Base-by-base conservation (phyloP, 75 land plant species). In the Pinus tabuliformis region DNA sequence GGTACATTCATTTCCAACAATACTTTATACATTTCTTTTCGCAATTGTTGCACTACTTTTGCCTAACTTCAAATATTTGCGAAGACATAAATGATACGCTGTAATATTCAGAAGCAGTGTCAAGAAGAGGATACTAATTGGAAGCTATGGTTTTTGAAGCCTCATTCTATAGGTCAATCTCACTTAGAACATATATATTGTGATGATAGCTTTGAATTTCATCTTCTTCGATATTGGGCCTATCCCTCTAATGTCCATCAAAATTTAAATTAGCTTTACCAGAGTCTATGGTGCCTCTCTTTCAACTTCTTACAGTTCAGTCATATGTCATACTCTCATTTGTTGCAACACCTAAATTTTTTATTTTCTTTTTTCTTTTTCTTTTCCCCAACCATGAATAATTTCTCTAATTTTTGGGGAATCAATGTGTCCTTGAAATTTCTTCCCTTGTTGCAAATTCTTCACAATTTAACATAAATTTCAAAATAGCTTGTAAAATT, bases 401-500 rank as follows among this genome's bases (percentile, higher is more conserved):
- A 58, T 77, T 33, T 76, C 49, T 49, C 52, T 49, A 7, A 73
- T 57, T 59, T 16, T 62, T 20, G 62, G 54, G 22, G 76, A 22
- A 79, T 54, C 57, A 79, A 75, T n/a, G 81, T 42, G 33, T 39
- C 76, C 70, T 75, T 79, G 79, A 75, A 79, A 37, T 79, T 63
- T 49, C 58, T 58, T 14, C 81, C 81, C 81, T 78, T 79, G 68
- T 68, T 68, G 36, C 71, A 68, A 37, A 42, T 12, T 20, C 3
- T 68, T 3, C 79, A 54, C 91, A 95, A 28, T 65, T 72, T 59
- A 80, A 72, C 78, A 94, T 66, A 71, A 89, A 85, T 75, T 85
- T 92, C 62, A 94, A 86, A 72, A 97, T 81, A 33, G 90, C 79
- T 30, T 79, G 84, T 79, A 95, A 72, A 52, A 92, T 81, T 74